Evolutionary conservation across 176 grass and related monocot genomes (phyloP), one percentile per base, ranked within the genome.

Genomic region (Zoysia pacifica): DNA sequence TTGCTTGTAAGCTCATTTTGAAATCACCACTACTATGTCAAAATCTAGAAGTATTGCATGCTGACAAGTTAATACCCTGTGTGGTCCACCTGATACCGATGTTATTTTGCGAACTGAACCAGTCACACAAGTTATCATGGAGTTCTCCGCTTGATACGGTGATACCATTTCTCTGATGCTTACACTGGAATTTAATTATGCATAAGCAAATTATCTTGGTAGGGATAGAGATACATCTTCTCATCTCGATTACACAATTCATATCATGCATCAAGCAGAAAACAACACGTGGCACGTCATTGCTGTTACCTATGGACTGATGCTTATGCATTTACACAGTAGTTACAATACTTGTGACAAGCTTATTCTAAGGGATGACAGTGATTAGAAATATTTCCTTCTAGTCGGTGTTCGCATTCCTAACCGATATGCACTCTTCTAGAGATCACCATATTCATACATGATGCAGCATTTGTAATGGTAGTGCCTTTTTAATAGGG

Each of bases 401-500:
- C 28, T 28, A 28, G 28, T 28, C 28, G 28, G 4, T 28, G 13
- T 11, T 2, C 43, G 9, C 79, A 6, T 9, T 28, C 37, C 14
- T 82, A 63, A 62, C 8, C 38, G 44, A 18, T 46, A 56, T 37
- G 16, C 60, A 49, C 4, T 88, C 41, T 43, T 59, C 64, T 48
- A 9, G 16, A 40, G 7, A 69, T 84, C 5, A 8, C 11, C 39
- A 44, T 66, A 2, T 11, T 59, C 67, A 13, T 15, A 39, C 9
- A 28, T 15, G 37, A 28, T 54, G 66, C 37, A 9, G 50, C 8
- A 28, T 19, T 52, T 62, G 47, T 40, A 80, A 49, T 84, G 38
- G 64, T 14, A 75, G 20, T 37, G 28, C 48, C 6, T 91, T 52
- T 72, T 9, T 88, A 36, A 55, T 78, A 99, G 96, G 84, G 41